Evolutionary conservation across 2,329 filamentous ascomycete species (phyloP).

Genomic region (Phoma herbarum): DNA sequence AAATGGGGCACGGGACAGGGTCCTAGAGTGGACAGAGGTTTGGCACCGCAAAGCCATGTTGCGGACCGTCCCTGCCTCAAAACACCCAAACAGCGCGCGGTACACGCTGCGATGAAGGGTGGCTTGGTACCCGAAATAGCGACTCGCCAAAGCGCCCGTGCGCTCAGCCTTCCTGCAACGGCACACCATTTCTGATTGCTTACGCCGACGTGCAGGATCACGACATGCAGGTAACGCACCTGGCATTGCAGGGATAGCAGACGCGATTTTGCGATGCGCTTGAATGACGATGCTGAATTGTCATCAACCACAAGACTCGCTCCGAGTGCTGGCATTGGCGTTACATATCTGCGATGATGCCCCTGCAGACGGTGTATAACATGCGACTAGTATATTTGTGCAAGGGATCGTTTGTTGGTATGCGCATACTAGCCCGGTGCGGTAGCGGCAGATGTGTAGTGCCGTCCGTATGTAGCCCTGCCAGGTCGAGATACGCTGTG

Average conservation of each 20-base stretch:
- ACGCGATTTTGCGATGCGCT: conserved; percentile 3
- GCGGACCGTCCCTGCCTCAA: conserved; percentile 51
- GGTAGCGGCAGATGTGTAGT: conserved; percentile 31
- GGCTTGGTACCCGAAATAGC: conserved; percentile 48
- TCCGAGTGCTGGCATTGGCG: background rate
- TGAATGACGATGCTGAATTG: background rate
- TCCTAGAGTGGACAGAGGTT: conserved; percentile 24
- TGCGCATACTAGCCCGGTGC: background rate
- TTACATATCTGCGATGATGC: background rate
- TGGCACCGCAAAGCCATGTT: conserved; percentile 41
- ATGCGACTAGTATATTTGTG: conserved; percentile 14
- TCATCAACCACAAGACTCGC: background rate
- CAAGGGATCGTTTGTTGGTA: conserved; percentile 8
- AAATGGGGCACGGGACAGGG: conserved; percentile 38
- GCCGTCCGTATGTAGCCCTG: conserved; percentile 24
- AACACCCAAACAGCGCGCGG: conserved; percentile 34
- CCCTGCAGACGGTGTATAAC: conserved; percentile 11
- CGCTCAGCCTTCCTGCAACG: conserved; percentile 45
- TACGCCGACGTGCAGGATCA: conserved; percentile 35
- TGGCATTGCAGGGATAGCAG: conserved; percentile 19
- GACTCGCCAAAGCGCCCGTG: conserved; percentile 33
- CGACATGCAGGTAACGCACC: conserved; percentile 30
- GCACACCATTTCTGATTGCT: conserved; percentile 37
- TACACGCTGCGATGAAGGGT: conserved; percentile 41
- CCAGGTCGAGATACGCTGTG: conserved; percentile 6